Evolutionary conservation across 2,329 filamentous ascomycete species (phyloP).

Genomic region (Colletotrichum camelliae): DNA sequence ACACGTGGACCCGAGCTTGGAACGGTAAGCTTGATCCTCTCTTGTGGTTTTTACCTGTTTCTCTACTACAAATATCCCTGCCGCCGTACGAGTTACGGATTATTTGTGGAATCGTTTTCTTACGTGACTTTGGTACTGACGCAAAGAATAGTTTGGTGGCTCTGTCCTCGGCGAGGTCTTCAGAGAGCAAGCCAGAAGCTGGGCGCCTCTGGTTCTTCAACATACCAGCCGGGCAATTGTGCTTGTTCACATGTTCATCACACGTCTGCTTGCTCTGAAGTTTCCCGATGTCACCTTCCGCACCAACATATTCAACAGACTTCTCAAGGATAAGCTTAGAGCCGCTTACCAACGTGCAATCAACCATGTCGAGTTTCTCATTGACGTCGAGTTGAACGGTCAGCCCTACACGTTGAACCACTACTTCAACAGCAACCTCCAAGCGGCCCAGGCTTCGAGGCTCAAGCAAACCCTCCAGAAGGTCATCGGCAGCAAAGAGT

Average conservation of each 20-base stretch:
- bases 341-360: slow-evolving; percentile 52
- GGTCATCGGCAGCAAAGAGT: not conserved
- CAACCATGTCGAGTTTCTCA: slow-evolving; percentile 53
- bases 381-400: slow-evolving; percentile 54
- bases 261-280: slow-evolving; percentile 40
- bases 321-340: slow-evolving; percentile 53
- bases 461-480: not conserved
- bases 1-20: slow-evolving; percentile 61
- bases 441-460: slow-evolving; percentile 26
- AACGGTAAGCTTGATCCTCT: slow-evolving; percentile 37
- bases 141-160: slow-evolving; percentile 35
- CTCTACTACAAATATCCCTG: not conserved
- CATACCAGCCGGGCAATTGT: slow-evolving; percentile 58
- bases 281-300: slow-evolving; percentile 50
- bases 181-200: slow-evolving; percentile 59
- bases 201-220: slow-evolving; percentile 50
- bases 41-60: not conserved
- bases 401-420: slow-evolving; percentile 57
- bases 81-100: not conserved
- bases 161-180: slow-evolving; percentile 51
- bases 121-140: not conserved
- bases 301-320: slow-evolving; percentile 39
- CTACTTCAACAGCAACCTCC: slow-evolving; percentile 50
- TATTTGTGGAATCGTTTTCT: not conserved
- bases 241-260: slow-evolving; percentile 59